Evolutionary conservation across 768 basidiomycete species (phyloP), one percentile per base, ranked within the genome.

Genomic region (Rhizopogon salebrosus): DNA sequence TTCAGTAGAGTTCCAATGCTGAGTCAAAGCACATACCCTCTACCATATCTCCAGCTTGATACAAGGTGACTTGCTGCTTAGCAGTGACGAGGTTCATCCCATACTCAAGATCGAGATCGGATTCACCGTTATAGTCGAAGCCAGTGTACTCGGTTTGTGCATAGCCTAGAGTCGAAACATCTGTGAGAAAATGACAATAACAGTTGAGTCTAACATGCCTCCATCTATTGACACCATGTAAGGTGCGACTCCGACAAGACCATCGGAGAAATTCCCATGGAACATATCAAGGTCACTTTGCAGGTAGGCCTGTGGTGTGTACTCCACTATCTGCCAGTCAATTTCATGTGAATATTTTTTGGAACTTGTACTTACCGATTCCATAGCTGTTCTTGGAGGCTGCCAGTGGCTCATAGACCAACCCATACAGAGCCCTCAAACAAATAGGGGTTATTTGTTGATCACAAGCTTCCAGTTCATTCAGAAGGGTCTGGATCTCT

Each of bases 71-170:
- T 5, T 62, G 58, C 54, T 76, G 75, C 14, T 63, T 60, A 9
- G 59, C 61, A 1, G 70, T 71, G 18, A 74, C 70, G 31, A 83
- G 69, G 8, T 69, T 65, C 78, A 83, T 77, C 11, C 71, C 72
- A 50, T 79, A 81, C 63, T 82, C 62, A 3, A 84, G 68, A 62
- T 83, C 82, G 14, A 84, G 71, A 56, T 81, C 72, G 37, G 79
- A 77, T 61, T 84, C 82, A 39, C 75, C 80, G 53, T 78, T 79
- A 59, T 70, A 69, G 18, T 66, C 58, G 54, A 80, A 78, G 39
- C 73, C 69, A 53, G 65, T 61, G 31, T 71, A 45, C 4, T 51
- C 53, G 5, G 73, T 74, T 61, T 82, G 80, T 4, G 74, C 70
- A 26, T 75, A 67, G 26, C 78, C 77, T 77, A 46, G 18, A 50